Evolutionary conservation across 345 rosid genomes (phyloP), one percentile per base, ranked within the genome.

Genomic region (Hibiscus mutabilis): DNA sequence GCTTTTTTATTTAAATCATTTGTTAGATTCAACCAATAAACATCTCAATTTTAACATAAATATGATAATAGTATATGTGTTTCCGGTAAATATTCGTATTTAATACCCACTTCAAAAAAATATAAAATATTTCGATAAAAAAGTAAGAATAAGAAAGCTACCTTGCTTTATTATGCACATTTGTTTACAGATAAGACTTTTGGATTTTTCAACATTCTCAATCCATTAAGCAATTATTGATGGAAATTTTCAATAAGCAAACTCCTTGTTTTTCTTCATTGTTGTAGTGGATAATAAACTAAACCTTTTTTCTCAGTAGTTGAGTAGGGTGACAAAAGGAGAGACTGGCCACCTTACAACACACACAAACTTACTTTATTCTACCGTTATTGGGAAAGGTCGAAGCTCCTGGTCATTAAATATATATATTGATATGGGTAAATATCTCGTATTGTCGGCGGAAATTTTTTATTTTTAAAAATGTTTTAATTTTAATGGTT

Each of bases 271-370:
- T 58, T 61, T 27, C 59, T 49, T 49, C 59, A 25, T 67, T 9
- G 25, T 22, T 18, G 76, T 75, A 68, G 69, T 59, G 59, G 69
- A n/a, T 21, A 49, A 55, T 21, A 19, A 55, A 3, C 71, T 67
- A 66, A 61, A n/a, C 18, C 64, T 44, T 61, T 61, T 69, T 71
- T 24, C 61, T 27, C 10, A 14, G 72, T 42, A 22, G 65, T 42
- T 29, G 73, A 76, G 51, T 10, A 64, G 70, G 44, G 72, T 60
- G 81, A 81, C 83, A 84, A 79, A 81, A 69, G 44, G 81, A 75
- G 64, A 70, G 73, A 24, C 22, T 11, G 72, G 57, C 72, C 75
- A 69, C 69, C 78, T 78, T 67, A 74, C 60, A 49, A 29, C 22
- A 47, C 53, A 49, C 75, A 47, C 53, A 42, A 58, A 15, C 60